phyloP scores from a whole-genome alignment of 2,329 filamentous ascomycete species.

The Trichoderma semiorbis region DNA sequence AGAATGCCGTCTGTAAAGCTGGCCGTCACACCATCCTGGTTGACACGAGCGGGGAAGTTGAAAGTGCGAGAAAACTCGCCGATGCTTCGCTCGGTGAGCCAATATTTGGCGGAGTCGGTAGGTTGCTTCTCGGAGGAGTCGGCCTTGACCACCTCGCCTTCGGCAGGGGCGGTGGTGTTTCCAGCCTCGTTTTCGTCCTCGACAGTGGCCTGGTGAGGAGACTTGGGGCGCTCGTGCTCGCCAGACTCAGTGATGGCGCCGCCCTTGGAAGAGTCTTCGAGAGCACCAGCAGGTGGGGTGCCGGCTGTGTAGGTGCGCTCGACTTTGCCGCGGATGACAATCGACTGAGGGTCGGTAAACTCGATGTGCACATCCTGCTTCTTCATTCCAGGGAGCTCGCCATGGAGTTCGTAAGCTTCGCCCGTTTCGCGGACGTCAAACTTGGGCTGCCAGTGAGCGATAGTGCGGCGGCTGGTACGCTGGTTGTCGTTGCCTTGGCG shows the following conservation, averaged over 20 bases:
- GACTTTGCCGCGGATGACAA: slow-evolving; percentile 63
- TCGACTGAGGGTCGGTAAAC: slow-evolving; percentile 67
- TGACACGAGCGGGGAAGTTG: slow-evolving; percentile 62
- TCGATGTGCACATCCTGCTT: slow-evolving; percentile 70
- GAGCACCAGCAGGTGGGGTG: slow-evolving; percentile 41
- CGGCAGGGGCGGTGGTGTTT: slow-evolving; percentile 20
- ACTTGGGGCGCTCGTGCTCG: slow-evolving; percentile 31
- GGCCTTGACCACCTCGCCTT: slow-evolving; percentile 26
- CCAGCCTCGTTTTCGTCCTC: slow-evolving; percentile 53
- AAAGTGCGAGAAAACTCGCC: slow-evolving; percentile 68
- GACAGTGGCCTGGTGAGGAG: slow-evolving; percentile 58
- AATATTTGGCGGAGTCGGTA: slow-evolving; percentile 55
- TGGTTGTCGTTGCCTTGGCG: slow-evolving; percentile 28
- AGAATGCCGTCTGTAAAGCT: slow-evolving; percentile 64
- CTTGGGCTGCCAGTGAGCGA: slow-evolving; percentile 58
- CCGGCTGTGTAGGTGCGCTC: slow-evolving; percentile 56
- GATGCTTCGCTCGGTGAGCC: slow-evolving; percentile 63
- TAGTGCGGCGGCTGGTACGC: slow-evolving; percentile 26
- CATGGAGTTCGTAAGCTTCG: slow-evolving; percentile 66
- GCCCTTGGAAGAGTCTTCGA: slow-evolving; percentile 37
- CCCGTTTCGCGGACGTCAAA: slow-evolving; percentile 70
- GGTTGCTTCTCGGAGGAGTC: slow-evolving; percentile 24
- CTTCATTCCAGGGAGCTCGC: slow-evolving; percentile 69
- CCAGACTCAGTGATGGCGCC: slow-evolving; percentile 37
- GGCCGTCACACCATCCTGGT: slow-evolving; percentile 59